A percentile compares a stretch with the other conserved stretches of the same genome.
Evolutionary conservation across 2,329 filamentous ascomycete species (phyloP).

Genomic region (Penicillium sp.): DNA sequence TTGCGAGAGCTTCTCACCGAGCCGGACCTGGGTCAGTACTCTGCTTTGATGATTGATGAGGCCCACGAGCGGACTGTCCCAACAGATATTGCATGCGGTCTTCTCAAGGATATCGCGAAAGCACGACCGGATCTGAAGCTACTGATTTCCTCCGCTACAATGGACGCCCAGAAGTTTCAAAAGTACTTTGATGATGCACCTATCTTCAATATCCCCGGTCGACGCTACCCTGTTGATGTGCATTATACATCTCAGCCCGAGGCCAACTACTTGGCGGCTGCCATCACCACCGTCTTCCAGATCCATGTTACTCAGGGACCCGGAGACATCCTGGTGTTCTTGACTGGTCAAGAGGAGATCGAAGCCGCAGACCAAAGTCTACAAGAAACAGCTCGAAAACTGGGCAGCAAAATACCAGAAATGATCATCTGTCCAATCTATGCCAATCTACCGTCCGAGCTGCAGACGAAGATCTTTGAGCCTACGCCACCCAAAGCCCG

Average conservation of each 20-base stretch:
- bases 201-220: conserved; percentile 92
- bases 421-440: conserved; percentile 93
- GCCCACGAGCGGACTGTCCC: conserved; percentile 92
- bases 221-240: conserved; percentile 86
- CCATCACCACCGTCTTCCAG: conserved; percentile 91
- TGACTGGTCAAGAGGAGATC: conserved; percentile 96
- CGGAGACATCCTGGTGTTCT: conserved; percentile 91
- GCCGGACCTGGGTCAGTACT: conserved; percentile 80
- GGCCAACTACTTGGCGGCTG: conserved; percentile 89
- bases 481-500: conserved; percentile 82
- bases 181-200: conserved; percentile 90
- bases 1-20: conserved; percentile 88
- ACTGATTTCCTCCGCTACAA: conserved; percentile 90
- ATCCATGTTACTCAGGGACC: conserved; percentile 85
- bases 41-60: conserved; percentile 93
- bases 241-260: conserved; percentile 90
- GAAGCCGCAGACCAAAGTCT: conserved; percentile 84
- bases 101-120: conserved; percentile 85
- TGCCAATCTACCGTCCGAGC: conserved; percentile 85
- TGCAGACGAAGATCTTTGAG: conserved; percentile 93
- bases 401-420: conserved; percentile 82
- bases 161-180: conserved; percentile 91
- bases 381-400: conserved; percentile 81
- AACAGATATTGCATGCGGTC: conserved; percentile 84
- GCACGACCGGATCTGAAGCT: conserved; percentile 85